These are phyloP conservation scores for Hirsutella thompsonii DNA, from an alignment of 2,329 filamentous ascomycete species.

Conservation along the genomic window DNA sequence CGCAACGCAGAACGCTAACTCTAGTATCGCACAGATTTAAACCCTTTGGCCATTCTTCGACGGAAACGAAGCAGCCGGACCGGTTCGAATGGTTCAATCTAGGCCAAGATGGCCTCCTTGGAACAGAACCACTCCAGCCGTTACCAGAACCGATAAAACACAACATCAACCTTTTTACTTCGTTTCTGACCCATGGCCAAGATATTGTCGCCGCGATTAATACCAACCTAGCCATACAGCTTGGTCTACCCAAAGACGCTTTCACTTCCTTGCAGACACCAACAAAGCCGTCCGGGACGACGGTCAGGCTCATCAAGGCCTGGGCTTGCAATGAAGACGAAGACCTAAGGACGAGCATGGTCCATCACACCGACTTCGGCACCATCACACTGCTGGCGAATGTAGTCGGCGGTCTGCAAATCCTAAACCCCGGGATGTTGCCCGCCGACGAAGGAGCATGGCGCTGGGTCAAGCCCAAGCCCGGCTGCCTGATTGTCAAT, in stretches of 20 bases:
- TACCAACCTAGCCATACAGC: background rate
- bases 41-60: background rate
- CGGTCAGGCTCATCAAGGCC: constrained; percentile 6
- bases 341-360: constrained; percentile 12
- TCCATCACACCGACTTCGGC: constrained; percentile 22
- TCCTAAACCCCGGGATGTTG: constrained; percentile 11
- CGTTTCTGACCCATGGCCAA: background rate
- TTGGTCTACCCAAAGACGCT: background rate
- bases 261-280: background rate
- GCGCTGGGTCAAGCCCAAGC: constrained; percentile 11
- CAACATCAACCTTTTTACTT: background rate
- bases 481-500: constrained; percentile 12
- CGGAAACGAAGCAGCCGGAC: background rate
- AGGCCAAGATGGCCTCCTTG: background rate
- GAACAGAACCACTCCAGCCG: background rate
- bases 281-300: background rate
- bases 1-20: too few species aligned
- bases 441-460: constrained; percentile 7
- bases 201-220: background rate
- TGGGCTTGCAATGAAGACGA: constrained; percentile 5
- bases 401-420: constrained; percentile 20
- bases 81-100: background rate
- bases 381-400: constrained; percentile 22
- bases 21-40: background rate
- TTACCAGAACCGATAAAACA: background rate